phyloP scores from a whole-genome alignment of 2,329 filamentous ascomycete species.

The Teratosphaeria pseudoeucalypti region DNA sequence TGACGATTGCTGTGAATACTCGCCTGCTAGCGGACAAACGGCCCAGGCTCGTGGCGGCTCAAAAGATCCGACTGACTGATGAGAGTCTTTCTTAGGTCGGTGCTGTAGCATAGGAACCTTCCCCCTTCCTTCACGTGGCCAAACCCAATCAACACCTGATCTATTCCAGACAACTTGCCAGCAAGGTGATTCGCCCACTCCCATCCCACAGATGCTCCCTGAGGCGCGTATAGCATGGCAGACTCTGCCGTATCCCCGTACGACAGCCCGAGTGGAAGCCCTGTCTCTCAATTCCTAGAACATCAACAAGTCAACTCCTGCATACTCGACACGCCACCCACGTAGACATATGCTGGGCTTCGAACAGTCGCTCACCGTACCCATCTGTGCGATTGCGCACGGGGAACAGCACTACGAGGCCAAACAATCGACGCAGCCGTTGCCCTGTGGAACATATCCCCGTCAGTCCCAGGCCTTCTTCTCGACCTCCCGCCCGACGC shows the following conservation, averaged over 20 bases:
- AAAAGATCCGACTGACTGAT: too few species aligned
- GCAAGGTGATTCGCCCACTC: too few species aligned
- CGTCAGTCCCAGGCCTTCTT: neutral
- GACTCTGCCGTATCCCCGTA: neutral
- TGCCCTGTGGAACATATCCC: neutral
- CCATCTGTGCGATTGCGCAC: neutral
- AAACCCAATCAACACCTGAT: too few species aligned
- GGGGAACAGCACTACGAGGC: neutral
- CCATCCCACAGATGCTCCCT: neutral
- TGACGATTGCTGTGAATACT: neutral
- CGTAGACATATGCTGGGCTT: too few species aligned
- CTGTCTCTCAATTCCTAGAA: neutral
- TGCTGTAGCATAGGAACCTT: too few species aligned
- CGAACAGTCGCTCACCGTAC: neutral
- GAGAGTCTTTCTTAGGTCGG: too few species aligned
- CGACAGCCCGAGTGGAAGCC: neutral
- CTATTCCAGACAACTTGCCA: too few species aligned
- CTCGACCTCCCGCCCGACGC: too few species aligned
- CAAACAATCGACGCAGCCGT: neutral
- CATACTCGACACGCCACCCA: neutral
- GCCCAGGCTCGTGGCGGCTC: too few species aligned
- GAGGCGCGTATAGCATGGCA: neutral
- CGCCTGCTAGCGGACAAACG: too few species aligned
- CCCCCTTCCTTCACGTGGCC: too few species aligned
- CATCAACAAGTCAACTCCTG: neutral